These are phyloP conservation scores for Triticum urartu DNA, from an alignment of 176 grass and related monocot genomes.

Conservation along the genomic window DNA sequence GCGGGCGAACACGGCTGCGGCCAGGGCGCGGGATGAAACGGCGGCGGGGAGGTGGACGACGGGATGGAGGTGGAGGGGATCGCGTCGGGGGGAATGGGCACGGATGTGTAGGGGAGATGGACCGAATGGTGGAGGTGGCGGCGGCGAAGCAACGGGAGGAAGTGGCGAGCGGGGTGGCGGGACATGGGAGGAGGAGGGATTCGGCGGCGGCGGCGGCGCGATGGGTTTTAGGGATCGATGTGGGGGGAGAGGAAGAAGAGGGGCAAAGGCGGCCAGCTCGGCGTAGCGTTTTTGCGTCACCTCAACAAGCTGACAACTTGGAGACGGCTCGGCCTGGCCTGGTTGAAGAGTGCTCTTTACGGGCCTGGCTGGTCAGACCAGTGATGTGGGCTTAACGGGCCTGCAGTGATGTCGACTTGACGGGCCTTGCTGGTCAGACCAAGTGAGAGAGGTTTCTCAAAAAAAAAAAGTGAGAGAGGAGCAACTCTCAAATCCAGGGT, in stretches of 20 bases:
- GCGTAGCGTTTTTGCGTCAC: background rate
- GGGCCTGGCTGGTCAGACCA: too few species aligned
- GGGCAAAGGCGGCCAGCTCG: constrained; percentile 16
- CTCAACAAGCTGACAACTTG: background rate
- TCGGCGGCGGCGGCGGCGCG: constrained; percentile 9
- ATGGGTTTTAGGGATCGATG: constrained; percentile 27
- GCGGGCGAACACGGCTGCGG: background rate
- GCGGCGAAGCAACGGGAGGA: constrained; percentile 42
- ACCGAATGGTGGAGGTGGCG: constrained; percentile 13
- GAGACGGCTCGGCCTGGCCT: background rate
- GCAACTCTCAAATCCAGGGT: too few species aligned
- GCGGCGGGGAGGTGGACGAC: background rate
- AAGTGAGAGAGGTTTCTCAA: too few species aligned
- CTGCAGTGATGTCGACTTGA: too few species aligned
- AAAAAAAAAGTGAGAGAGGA: too few species aligned
- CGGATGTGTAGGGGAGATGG: background rate
- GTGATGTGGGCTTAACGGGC: too few species aligned
- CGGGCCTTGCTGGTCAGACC: too few species aligned
- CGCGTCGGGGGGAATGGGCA: constrained; percentile 20
- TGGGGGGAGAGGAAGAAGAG: background rate
- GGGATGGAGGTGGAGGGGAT: constrained; percentile 29
- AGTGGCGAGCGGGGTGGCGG: constrained; percentile 36
- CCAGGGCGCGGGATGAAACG: constrained; percentile 3
- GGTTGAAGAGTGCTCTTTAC: background rate
- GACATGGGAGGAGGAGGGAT: constrained; percentile 38